phyloP scores from a whole-genome alignment of 2,329 filamentous ascomycete species.

The Trematosphaeria pertusa region DNA sequence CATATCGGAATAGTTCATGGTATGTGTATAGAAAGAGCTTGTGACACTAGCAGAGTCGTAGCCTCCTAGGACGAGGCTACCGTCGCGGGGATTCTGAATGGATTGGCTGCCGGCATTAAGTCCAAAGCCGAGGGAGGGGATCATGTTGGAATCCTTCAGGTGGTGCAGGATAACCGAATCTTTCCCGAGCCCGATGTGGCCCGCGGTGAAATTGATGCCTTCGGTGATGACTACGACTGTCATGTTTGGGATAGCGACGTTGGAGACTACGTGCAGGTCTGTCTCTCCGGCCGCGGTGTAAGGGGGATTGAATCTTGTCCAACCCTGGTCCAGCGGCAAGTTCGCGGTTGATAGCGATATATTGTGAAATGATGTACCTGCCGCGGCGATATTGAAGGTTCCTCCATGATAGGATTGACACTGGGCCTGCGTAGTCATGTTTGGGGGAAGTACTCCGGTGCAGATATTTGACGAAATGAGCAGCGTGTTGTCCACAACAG shows the following conservation, averaged over 20 bases:
- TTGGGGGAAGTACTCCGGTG: background rate
- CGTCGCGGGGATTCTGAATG: background rate
- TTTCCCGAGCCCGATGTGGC: slow-evolving; percentile 2
- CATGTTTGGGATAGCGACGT: slow-evolving; percentile 1
- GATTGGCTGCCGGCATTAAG: slow-evolving; percentile 3
- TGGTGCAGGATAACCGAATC: background rate
- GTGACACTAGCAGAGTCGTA: slow-evolving; percentile 1
- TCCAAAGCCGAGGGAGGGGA: slow-evolving; percentile 2
- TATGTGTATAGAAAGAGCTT: background rate
- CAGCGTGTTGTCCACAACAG: slow-evolving; percentile 5
- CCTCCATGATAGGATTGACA: slow-evolving; percentile 3
- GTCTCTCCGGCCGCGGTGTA: slow-evolving; percentile 1
- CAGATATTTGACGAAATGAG: slow-evolving; percentile 3
- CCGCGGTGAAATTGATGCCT: slow-evolving; percentile 2
- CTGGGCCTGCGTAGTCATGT: background rate
- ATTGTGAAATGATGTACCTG: background rate
- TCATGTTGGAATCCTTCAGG: background rate
- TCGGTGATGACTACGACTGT: slow-evolving; percentile 3
- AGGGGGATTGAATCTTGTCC: background rate
- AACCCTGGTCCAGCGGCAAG: slow-evolving; percentile 1
- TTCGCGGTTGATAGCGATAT: background rate
- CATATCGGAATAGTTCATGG: slow-evolving; percentile 1
- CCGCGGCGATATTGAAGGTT: background rate
- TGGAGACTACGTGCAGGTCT: slow-evolving; percentile 1
- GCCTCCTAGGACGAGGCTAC: slow-evolving; percentile 1